Base-by-base conservation (phyloP, 2,329 filamentous ascomycete species). In the Corynespora cassiicola region DNA sequence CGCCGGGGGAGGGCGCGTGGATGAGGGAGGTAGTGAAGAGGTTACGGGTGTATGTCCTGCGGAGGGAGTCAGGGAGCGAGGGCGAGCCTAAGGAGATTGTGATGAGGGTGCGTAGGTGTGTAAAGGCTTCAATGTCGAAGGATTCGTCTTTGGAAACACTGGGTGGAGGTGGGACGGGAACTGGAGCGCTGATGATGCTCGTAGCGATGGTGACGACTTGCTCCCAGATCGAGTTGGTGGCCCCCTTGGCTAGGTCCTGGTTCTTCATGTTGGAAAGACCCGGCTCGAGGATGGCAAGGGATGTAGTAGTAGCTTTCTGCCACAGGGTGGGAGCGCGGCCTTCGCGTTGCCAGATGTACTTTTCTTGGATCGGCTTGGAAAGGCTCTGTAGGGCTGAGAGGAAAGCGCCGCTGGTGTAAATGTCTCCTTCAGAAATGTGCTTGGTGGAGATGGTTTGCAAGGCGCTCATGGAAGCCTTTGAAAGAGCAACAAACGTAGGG, bases 401-500 rank as follows among this genome's bases (percentile, higher is more conserved):
- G 16, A 95, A 75, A 1, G 88, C 83, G 1, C 83, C 83, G 28
- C 82, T 84, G 1, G 72, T 73, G 57, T 91, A 90, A 0, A 95
- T 81, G 22, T 87, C 82, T n/a, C 73, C 59, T 16, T 87, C 82
- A 0, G 71, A 65, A 0, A 82, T 78, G 47, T 88, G 83, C 11
- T 74, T 69, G 4, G 82, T 67, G 3, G 86, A 73, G 2, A 89
- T 69, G 0, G 70, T 71, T 47, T 87, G 77, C 2, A 95, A 68
- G 29, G 90, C 79, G 2, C 77, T 73, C 78, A 96, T 94, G 42
- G 86, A 84, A 14, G 82, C 81, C 65, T 94, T 95, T 1, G 91
- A 90, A 60, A 97, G 81, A 21, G 94, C 92, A 38, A 99, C 84
- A 61, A 90, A 97, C 0, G 90, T 95, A 6, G 89, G 87, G 39